Evolutionary conservation across 1,139 yeast species (phyloP).

Genomic region (Candida tropicalis): DNA sequence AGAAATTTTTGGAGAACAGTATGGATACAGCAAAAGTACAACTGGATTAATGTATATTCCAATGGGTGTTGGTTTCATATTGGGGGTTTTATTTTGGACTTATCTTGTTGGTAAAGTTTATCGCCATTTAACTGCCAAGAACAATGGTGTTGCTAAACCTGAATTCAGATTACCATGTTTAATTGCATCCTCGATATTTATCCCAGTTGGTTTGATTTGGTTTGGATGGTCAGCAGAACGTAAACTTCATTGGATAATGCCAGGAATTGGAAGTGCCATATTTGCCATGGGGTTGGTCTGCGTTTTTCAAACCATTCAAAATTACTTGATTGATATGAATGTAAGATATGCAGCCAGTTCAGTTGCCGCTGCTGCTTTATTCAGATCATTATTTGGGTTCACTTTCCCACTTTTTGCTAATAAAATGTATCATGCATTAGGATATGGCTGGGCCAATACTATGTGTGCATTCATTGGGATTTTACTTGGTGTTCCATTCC

Average conservation of each 20-base stretch:
- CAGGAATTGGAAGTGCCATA: constrained; percentile 45
- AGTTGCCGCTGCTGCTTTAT: constrained; percentile 52
- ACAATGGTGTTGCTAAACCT: constrained; percentile 43
- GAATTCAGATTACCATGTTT: constrained; percentile 48
- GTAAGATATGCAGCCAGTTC: constrained; percentile 47
- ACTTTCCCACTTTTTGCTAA: constrained; percentile 46
- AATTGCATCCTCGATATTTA: constrained; percentile 35
- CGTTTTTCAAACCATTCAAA: constrained; percentile 47
- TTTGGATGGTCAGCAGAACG: constrained; percentile 50
- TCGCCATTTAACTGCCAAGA: constrained; percentile 27
- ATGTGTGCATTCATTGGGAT: constrained; percentile 45
- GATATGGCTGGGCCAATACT: constrained; percentile 52
- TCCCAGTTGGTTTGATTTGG: constrained; percentile 48
- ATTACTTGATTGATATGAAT: constrained; percentile 49
- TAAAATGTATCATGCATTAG: constrained; percentile 40
- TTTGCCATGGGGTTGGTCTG: constrained; percentile 49
- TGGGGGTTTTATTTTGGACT: constrained; percentile 48
- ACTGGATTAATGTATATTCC: constrained; percentile 49
- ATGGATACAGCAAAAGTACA: constrained; percentile 37
- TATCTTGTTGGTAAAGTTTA: constrained; percentile 34
- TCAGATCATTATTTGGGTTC: constrained; percentile 46
- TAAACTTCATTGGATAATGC: constrained; percentile 49
- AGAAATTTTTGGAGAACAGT: constrained; percentile 32
- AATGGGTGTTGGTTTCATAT: constrained; percentile 45
- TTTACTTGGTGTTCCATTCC: constrained; percentile 46